phyloP scores from a whole-genome alignment of 768 basidiomycete genomes.

The Leccinum aurantiacum region DNA sequence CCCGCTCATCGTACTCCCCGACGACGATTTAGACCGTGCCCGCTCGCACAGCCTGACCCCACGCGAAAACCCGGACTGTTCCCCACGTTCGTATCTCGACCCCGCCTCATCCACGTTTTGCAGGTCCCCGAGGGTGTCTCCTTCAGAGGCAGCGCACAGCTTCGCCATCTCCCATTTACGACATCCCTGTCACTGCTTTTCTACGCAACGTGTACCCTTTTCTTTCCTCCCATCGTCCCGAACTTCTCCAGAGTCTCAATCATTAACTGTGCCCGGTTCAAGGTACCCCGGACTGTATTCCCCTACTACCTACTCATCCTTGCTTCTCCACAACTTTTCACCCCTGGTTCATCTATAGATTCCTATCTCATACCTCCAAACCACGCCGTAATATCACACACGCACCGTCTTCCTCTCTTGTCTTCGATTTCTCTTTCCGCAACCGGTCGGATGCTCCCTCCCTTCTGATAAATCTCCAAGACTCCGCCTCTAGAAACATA shows the following conservation, averaged over 20 bases:
- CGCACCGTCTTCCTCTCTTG: conserved; percentile 16
- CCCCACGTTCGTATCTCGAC: conserved; percentile 27
- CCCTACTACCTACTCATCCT: conserved; percentile 14
- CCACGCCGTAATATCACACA: conserved; percentile 30
- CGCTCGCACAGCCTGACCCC: conserved; percentile 3
- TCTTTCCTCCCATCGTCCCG: conserved; percentile 14
- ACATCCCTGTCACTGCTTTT: conserved; percentile 23
- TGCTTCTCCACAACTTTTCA: conserved; percentile 20
- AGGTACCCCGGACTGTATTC: conserved; percentile 33
- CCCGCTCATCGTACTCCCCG: conserved; percentile 3
- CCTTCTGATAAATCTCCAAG: conserved; percentile 24
- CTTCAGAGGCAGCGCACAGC: conserved; percentile 18
- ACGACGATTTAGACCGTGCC: neutral
- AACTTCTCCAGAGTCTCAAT: conserved; percentile 16
- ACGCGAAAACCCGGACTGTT: conserved; percentile 14
- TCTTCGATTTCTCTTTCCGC: conserved; percentile 25
- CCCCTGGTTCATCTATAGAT: conserved; percentile 25
- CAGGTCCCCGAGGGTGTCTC: conserved; percentile 27
- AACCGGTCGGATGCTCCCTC: conserved; percentile 17
- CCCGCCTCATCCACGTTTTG: conserved; percentile 28
- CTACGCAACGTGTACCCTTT: conserved; percentile 25
- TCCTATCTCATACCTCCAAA: conserved; percentile 24
- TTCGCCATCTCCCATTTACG: conserved; percentile 24
- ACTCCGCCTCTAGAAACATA: conserved; percentile 21
- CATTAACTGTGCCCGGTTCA: conserved; percentile 23